phyloP scores from a whole-genome alignment of 345 rosid genomes.

The Arabidopsis suecica region DNA sequence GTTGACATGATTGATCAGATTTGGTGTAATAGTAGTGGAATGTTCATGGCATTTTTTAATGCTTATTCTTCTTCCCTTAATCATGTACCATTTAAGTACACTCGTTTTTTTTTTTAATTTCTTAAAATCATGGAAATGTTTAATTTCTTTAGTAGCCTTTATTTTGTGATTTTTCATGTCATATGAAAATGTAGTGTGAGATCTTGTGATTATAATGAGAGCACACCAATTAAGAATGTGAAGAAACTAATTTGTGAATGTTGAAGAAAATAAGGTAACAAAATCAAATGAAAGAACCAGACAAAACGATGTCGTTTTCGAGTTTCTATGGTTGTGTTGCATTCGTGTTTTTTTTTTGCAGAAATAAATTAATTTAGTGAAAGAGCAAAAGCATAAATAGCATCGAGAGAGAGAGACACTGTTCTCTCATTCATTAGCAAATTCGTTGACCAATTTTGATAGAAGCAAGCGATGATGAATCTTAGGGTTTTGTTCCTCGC shows the following conservation, averaged over 20 bases:
- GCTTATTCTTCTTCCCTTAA: background rate
- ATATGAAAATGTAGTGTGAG: background rate
- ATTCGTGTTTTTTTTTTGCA: background rate
- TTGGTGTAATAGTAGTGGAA: constrained; percentile 24
- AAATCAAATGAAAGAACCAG: background rate
- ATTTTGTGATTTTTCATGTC: background rate
- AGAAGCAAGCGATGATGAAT: constrained; percentile 44
- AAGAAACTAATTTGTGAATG: constrained; percentile 5
- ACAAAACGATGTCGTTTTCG: constrained; percentile 11
- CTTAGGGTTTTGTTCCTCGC: constrained; percentile 81
- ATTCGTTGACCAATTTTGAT: constrained; percentile 35
- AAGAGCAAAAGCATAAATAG: constrained; percentile 38
- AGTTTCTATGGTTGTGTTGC: constrained; percentile 24
- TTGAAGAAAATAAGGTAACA: background rate
- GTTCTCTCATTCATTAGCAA: constrained; percentile 12
- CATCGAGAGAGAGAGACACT: constrained; percentile 14
- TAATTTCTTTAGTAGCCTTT: background rate
- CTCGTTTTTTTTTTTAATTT: background rate
- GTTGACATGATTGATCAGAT: constrained; percentile 14
- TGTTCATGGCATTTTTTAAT: constrained; percentile 23
- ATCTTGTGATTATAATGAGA: background rate
- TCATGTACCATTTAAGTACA: background rate
- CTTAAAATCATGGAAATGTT: background rate
- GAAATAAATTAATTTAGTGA: background rate
- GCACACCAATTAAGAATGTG: background rate